Evolutionary conservation across 1,139 yeast species (phyloP).

Genomic region (Barnettozyma hawaiiensis): DNA sequence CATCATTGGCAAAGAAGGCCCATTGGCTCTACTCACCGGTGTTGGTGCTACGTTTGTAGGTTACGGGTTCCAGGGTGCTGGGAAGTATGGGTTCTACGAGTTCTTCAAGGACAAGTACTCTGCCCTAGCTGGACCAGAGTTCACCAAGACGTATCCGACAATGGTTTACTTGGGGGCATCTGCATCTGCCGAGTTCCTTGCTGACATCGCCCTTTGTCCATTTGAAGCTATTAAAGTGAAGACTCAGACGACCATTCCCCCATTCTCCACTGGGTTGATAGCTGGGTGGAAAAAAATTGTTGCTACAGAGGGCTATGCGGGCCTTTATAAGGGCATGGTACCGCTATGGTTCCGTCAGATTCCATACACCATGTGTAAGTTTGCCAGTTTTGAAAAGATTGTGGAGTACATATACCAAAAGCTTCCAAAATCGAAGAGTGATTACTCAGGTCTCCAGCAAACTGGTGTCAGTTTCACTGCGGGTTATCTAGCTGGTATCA

Average conservation of each 20-base stretch:
- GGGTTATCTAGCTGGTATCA: slow-evolving; percentile 94
- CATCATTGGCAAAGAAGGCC: slow-evolving; percentile 67
- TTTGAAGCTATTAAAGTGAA: slow-evolving; percentile 90
- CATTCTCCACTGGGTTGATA: slow-evolving; percentile 54
- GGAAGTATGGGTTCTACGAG: slow-evolving; percentile 93
- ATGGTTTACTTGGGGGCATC: slow-evolving; percentile 75
- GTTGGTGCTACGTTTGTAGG: slow-evolving; percentile 88
- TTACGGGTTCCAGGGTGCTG: slow-evolving; percentile 92
- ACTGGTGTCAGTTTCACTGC: slow-evolving; percentile 92
- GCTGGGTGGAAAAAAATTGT: slow-evolving; percentile 66
- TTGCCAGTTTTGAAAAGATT: slow-evolving; percentile 86
- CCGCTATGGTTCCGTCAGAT: slow-evolving; percentile 95
- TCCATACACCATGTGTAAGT: slow-evolving; percentile 95
- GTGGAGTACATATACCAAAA: slow-evolving; percentile 65
- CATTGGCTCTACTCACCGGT: slow-evolving; percentile 74
- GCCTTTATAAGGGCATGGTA: slow-evolving; percentile 78
- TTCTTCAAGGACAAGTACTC: slow-evolving; percentile 74
- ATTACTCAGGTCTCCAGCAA: slow-evolving; percentile 59
- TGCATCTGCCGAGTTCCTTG: slow-evolving; percentile 89
- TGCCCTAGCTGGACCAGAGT: slow-evolving; percentile 59
- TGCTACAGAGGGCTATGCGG: slow-evolving; percentile 62
- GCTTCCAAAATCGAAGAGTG: slow-evolving; percentile 46
- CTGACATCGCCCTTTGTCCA: slow-evolving; percentile 86
- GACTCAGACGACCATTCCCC: slow-evolving; percentile 90
- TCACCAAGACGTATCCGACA: slow-evolving; percentile 61